Percentiles rank a stretch among this genome's conserved stretches.
Evolutionary conservation across 257 asterid genomes (phyloP).

Genomic region (Solanum clarkiae): DNA sequence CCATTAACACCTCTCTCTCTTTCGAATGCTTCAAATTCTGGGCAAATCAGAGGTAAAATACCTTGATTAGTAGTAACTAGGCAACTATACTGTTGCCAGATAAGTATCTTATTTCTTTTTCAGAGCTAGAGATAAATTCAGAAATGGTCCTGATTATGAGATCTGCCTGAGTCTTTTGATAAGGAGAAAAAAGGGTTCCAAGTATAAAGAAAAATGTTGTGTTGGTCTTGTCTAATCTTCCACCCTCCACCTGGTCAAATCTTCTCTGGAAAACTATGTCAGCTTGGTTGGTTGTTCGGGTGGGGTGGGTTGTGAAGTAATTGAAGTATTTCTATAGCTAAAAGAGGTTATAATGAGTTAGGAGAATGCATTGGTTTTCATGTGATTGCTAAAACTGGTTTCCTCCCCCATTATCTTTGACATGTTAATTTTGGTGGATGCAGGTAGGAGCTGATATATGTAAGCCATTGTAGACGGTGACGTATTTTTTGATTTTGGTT

Average conservation of each 20-base stretch:
- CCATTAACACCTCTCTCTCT: conserved; percentile 72
- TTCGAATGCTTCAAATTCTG: conserved; percentile 40
- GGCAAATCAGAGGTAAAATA: conserved; percentile 58
- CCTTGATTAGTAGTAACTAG: not conserved
- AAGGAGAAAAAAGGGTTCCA: not conserved
- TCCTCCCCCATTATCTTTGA: conserved; percentile 5
- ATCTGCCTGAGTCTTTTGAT: not conserved
- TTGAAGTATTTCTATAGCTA: not conserved
- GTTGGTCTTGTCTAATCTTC: not conserved
- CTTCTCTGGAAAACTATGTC: not conserved
- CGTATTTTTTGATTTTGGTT: conserved; percentile 3
- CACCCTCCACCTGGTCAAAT: not conserved
- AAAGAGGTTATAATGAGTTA: not conserved
- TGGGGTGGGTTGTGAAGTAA: not conserved
- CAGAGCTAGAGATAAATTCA: not conserved
- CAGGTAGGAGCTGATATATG: conserved; percentile 53
- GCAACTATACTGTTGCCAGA: not conserved
- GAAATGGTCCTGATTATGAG: not conserved
- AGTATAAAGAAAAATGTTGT: not conserved
- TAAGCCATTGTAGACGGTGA: not conserved
- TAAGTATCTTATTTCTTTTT: not conserved
- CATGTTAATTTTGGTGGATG: conserved; percentile 31
- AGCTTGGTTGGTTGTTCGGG: not conserved
- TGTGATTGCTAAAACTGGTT: not conserved
- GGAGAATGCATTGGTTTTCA: not conserved